These are phyloP conservation scores for Inga oerstediana DNA, from an alignment of 306 rosid genomes.

Conservation along the genomic window DNA sequence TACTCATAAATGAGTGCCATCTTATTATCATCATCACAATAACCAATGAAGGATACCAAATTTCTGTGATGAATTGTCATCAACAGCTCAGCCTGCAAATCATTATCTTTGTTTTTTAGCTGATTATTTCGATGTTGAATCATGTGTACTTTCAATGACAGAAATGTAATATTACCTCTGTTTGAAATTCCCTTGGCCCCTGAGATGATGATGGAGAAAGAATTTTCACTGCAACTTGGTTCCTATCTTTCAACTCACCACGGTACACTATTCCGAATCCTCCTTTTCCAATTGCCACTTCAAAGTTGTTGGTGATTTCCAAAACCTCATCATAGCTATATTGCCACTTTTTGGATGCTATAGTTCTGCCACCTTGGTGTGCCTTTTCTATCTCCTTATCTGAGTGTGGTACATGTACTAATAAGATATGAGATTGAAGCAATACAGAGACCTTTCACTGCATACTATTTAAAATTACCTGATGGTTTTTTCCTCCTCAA, in stretches of 20 bases:
- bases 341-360: constrained; percentile 61
- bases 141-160: background rate
- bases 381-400: constrained; percentile 33
- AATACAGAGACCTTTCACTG: background rate
- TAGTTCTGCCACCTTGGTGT: constrained; percentile 38
- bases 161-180: constrained; percentile 54
- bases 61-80: constrained; percentile 68
- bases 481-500: constrained; percentile 44
- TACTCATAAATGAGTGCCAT: constrained; percentile 67
- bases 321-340: constrained; percentile 51
- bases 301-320: constrained; percentile 57
- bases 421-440: background rate
- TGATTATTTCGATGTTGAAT: constrained; percentile 24
- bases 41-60: constrained; percentile 57
- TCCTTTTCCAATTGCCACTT: constrained; percentile 57
- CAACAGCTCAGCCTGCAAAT: constrained; percentile 59
- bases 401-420: constrained; percentile 22
- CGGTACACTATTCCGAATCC: constrained; percentile 67
- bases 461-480: constrained; percentile 35
- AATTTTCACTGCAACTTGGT: constrained; percentile 64
- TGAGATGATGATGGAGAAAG: constrained; percentile 70
- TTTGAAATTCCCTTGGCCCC: constrained; percentile 69
- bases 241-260: constrained; percentile 59
- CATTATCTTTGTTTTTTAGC: background rate
- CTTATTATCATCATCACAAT: constrained; percentile 57